Evolutionary conservation across 495 filamentous ascomycete species (phyloP), one percentile per base, ranked within the genome.

Genomic region (Chlorociboria aeruginascens): DNA sequence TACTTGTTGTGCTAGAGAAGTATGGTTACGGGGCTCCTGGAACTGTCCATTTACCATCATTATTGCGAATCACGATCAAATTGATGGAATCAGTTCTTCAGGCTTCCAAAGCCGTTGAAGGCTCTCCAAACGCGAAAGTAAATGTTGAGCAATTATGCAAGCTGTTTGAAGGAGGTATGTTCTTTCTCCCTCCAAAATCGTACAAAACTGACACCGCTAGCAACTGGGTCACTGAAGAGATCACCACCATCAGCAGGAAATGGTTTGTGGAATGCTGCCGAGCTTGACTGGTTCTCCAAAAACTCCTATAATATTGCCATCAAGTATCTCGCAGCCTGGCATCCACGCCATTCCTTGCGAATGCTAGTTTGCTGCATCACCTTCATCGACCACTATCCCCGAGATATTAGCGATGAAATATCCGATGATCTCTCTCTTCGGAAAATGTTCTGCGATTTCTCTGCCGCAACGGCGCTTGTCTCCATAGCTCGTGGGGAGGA

Each of bases 251-350:
- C 33, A 41, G 54, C 14, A 51, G 49, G 62, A 56, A 46, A 58
- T 31, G 60, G 60, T 73, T 25, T 25, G 11, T 82, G 84, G 60
- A 74, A 66, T 1, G 39, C 71, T 16, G 63, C 65, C 25, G 86
- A 93, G 49, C 66, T 90, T 2, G 72, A 90, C 58, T 92, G 87
- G 86, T 86, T 93, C 62, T 79, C 77, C 40, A 75, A 78, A 45
- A 88, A 81, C 53, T 75, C 77, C 7, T 94, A 92, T 61, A 88
- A 89, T 53, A 60, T 86, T 20, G 75, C 78, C 0, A 58, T 89
- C 2, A 77, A 79, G 52, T 65, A 75, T 34, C 74, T 77, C 32
- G 68, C 67, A 0, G 61, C 53, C 10, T 79, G 82, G 70, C 57
- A 71, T 13, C 69, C 77, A 6, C 60, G 65, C 7, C 61, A 66